Base-by-base conservation (phyloP, 1,284 basidiomycete genomes). In the Moniliella sp. region DNA sequence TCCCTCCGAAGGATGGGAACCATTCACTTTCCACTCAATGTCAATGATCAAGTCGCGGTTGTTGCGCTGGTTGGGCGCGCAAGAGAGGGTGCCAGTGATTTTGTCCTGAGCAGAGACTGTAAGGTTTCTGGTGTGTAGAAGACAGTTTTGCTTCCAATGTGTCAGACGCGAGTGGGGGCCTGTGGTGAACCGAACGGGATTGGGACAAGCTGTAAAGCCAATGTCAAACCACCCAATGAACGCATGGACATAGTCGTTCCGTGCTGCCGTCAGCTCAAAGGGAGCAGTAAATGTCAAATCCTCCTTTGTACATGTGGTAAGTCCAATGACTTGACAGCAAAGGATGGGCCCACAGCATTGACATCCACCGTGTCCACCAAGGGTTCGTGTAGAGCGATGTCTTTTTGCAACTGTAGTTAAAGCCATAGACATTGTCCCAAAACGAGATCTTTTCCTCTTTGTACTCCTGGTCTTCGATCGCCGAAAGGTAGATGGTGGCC, bases 201-300 rank as follows among this genome's bases (percentile, higher is more conserved):
- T 94, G 69, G 97, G 91, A 42, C 83, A 86, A 59, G 80, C 84
- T 37, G 81, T 76, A 65, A 99, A 99, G 30, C 74, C 71, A 53
- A 93, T 79, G 63, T 99, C 91, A 64, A 99, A 97, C 91, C 91
- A 99, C 25, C 84, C 86, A 33, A 99, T 74, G 74, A 94, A 93
- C n/a, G 91, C 91, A 58, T 99, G 91, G 13, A 88, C 70, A 41
- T 56, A 25, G 61, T 99, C 91, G 60, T 83, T 78, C 35, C 91
- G 72, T 29, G 80, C 86, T 5, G 76, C 77, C 31, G 67, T 73
- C 33, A 99, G 68, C 33, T 70, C 67, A 64, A 94, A 97, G 9
- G 76, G 71, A 3, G 73, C 70, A 31, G 67, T 68, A 65, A 99
- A 97, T 2, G 76, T 69, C 29, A 99, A 70, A 50, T 99, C 84